Percentiles rank a stretch among this genome's conserved stretches.
phyloP scores from a whole-genome alignment of 345 rosid genomes.

The Dovyalis caffra region DNA sequence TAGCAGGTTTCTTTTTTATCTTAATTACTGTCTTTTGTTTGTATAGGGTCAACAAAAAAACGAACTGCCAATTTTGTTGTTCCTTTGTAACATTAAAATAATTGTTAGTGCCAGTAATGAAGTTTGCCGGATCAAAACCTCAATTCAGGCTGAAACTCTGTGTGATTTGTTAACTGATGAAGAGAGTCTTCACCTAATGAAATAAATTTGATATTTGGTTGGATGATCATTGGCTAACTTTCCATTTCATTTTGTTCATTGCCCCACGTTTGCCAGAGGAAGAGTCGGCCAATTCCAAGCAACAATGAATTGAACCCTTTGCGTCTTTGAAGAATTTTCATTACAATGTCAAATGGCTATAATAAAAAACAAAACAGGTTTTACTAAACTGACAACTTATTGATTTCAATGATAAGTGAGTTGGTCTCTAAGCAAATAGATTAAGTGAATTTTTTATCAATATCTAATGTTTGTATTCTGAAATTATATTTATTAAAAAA shows the following conservation, averaged over 20 bases:
- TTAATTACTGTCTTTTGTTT: not conserved
- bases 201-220: not conserved
- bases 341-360: too few relatives aligned
- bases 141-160: not conserved
- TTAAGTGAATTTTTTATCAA: too few relatives aligned
- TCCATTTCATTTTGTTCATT: not conserved
- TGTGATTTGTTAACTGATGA: not conserved
- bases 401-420: too few relatives aligned
- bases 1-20: constrained; percentile 7
- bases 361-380: too few relatives aligned
- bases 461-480: too few relatives aligned
- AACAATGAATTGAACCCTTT: too few relatives aligned
- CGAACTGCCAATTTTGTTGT: not conserved
- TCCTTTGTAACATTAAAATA: not conserved
- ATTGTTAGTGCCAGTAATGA: not conserved
- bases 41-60: not conserved
- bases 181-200: not conserved
- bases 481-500: too few relatives aligned
- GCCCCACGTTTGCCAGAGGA: not conserved
- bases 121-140: not conserved
- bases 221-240: not conserved
- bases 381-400: too few relatives aligned
- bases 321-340: too few relatives aligned
- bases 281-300: too few relatives aligned
- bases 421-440: too few relatives aligned